phyloP scores from a whole-genome alignment of 768 basidiomycete genomes.

The Cyclocybe cylindracea region DNA sequence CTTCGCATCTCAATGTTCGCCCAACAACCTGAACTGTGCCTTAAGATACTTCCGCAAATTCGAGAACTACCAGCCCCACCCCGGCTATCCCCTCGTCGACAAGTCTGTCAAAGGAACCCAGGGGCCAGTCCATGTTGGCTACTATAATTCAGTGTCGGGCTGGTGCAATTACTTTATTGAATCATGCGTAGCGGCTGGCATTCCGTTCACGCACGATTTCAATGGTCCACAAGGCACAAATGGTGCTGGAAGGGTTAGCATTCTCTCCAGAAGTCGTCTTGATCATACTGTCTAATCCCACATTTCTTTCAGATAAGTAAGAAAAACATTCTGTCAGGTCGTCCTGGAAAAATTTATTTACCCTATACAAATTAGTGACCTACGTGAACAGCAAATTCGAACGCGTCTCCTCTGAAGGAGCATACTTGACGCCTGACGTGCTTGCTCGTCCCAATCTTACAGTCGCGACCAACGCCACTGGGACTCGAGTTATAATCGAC shows the following conservation, averaged over 20 bases:
- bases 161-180: constrained; percentile 52
- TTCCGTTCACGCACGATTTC: constrained; percentile 61
- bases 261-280: no score
- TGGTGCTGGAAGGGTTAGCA: constrained; percentile 43
- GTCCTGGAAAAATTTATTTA: not conserved
- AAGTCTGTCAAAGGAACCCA: constrained; percentile 42
- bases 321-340: constrained; percentile 9
- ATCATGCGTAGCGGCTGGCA: constrained; percentile 53
- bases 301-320: constrained; percentile 37
- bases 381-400: constrained; percentile 54
- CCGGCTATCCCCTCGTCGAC: constrained; percentile 54
- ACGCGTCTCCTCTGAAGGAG: constrained; percentile 64
- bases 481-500: constrained; percentile 62
- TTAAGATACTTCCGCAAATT: constrained; percentile 69
- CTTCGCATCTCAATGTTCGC: not conserved
- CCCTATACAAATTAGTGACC: constrained; percentile 52
- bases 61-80: constrained; percentile 56
- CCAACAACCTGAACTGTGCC: not conserved
- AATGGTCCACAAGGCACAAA: constrained; percentile 57
- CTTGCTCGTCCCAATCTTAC: constrained; percentile 65
- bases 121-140: constrained; percentile 64
- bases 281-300: no score
- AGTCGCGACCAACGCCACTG: constrained; percentile 55
- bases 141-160: constrained; percentile 47
- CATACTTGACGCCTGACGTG: constrained; percentile 66